Conservation (phyloP, 129 eudicot genomes). For the Saposhnikovia divaricata region DNA sequence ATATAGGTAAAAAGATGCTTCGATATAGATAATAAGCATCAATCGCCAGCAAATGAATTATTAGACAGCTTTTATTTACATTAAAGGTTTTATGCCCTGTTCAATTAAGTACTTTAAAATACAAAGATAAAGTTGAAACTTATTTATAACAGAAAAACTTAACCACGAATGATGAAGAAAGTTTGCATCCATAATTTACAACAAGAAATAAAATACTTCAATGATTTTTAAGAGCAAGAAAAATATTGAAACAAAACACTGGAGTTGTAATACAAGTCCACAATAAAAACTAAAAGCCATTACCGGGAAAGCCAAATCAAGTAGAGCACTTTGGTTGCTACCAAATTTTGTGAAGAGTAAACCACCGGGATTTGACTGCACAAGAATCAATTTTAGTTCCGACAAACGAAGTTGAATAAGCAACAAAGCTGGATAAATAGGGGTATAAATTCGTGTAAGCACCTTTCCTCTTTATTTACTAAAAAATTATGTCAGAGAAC, state of each 20-base stretch:
- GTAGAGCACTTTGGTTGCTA: constrained; percentile 84
- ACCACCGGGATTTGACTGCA: constrained; percentile 83
- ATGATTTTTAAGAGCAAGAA: not conserved
- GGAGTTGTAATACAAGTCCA: not conserved
- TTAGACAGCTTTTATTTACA: not conserved
- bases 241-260: not conserved
- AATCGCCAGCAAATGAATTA: not conserved
- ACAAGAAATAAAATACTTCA: too few species aligned
- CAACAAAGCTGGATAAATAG: not conserved
- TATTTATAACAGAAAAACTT: too few species aligned
- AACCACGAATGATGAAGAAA: not conserved
- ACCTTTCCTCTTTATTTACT: not conserved
- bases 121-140: too few species aligned
- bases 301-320: constrained; percentile 87
- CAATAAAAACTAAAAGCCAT: not conserved
- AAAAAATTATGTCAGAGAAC: not conserved
- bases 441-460: not conserved
- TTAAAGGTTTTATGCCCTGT: too few species aligned
- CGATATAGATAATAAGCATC: not conserved
- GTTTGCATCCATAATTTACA: not conserved
- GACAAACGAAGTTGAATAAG: not conserved
- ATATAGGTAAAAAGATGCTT: not conserved
- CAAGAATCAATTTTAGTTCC: constrained; percentile 12
- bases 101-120: too few species aligned
- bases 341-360: constrained; percentile 90